These are phyloP conservation scores for Syncephalastrum sp. DNA, from an alignment of 371 early-diverging fungal genomes.

Conservation along the genomic window DNA sequence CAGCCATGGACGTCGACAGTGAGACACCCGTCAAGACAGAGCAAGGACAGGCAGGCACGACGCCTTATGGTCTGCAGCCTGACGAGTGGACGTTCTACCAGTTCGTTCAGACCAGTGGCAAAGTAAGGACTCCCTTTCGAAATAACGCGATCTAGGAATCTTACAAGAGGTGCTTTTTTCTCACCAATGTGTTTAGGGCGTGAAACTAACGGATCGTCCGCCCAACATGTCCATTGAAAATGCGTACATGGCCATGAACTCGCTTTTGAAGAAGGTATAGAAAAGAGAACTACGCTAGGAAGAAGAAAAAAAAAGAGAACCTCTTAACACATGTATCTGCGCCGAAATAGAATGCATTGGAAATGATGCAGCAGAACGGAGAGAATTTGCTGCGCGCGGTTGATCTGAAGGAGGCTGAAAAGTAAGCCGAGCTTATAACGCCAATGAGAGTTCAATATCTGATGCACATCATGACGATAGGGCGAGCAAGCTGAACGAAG, in stretches of 20 bases:
- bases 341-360: conserved; percentile 24
- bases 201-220: conserved; percentile 46
- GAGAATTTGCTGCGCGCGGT: conserved; percentile 44
- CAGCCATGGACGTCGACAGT: not conserved
- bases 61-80: conserved; percentile 11
- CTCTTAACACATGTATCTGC: not conserved
- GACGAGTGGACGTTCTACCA: conserved; percentile 20
- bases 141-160: not conserved
- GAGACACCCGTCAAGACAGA: not conserved
- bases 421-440: conserved; percentile 33
- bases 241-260: conserved; percentile 49
- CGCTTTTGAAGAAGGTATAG: conserved; percentile 49
- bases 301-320: not conserved
- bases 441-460: conserved; percentile 33
- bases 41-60: not conserved
- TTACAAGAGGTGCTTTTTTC: not conserved
- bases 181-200: conserved; percentile 21
- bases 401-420: conserved; percentile 38
- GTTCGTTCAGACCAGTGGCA: conserved; percentile 10
- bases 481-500: conserved; percentile 42
- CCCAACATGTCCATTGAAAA: conserved; percentile 41
- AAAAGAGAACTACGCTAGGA: too few relatives aligned
- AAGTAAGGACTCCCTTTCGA: conserved; percentile 2
- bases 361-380: conserved; percentile 31
- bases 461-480: conserved; percentile 15